Percentiles rank a stretch among this genome's conserved stretches.
phyloP scores from a whole-genome alignment of 352 stramenopile genomes.

The Elongisporangium senticosum region DNA sequence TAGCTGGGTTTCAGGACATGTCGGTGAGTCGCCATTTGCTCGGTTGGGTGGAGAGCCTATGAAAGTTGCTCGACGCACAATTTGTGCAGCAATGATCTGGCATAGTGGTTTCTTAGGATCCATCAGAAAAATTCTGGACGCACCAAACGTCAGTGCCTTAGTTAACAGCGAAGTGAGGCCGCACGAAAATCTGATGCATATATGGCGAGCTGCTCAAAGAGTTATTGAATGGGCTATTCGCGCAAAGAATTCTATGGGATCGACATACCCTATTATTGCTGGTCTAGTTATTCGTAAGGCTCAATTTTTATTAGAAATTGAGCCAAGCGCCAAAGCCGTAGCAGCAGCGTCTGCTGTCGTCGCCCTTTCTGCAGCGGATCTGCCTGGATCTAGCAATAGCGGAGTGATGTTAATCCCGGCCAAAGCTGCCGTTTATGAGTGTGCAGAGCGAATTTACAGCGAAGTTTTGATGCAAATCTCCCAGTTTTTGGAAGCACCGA shows the following conservation, averaged over 20 bases:
- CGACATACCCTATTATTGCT: conserved; percentile 75
- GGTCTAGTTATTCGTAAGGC: conserved; percentile 79
- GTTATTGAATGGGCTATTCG: conserved; percentile 88
- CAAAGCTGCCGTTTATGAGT: conserved; percentile 64
- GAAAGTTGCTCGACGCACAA: conserved; percentile 79
- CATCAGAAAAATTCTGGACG: conserved; percentile 51
- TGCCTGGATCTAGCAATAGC: not conserved
- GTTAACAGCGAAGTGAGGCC: conserved; percentile 68
- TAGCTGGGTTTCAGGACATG: conserved; percentile 75
- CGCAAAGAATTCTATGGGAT: conserved; percentile 85
- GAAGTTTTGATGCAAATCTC: conserved; percentile 82
- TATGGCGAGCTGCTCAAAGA: conserved; percentile 83
- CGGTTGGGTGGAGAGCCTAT: conserved; percentile 77
- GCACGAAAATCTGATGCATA: conserved; percentile 87
- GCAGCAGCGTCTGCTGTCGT: conserved; percentile 64
- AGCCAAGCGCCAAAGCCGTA: conserved; percentile 65
- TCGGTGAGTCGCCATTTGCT: conserved; percentile 79
- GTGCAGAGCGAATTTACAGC: conserved; percentile 75
- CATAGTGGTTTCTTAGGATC: conserved; percentile 69
- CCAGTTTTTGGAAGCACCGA: conserved; percentile 71
- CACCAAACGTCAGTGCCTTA: conserved; percentile 23
- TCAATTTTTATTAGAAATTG: conserved; percentile 77
- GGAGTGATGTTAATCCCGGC: not conserved
- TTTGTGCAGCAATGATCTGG: conserved; percentile 87
- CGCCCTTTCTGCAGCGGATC: conserved; percentile 36